Conservation (phyloP, 1,284 basidiomycete genomes). For the Veloboletus limbatus region DNA sequence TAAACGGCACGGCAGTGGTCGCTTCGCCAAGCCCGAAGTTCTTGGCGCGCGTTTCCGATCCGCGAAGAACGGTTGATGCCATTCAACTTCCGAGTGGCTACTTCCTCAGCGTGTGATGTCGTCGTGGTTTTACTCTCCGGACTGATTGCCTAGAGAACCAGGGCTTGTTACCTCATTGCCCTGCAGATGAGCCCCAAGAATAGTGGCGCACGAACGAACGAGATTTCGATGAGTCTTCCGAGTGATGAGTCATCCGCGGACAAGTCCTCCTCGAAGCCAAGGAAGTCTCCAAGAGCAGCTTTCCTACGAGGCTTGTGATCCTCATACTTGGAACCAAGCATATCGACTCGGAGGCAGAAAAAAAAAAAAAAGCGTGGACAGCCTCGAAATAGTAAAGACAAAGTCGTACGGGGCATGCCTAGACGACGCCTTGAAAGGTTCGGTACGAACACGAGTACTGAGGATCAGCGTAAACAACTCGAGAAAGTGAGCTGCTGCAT, state of each 20-base stretch:
- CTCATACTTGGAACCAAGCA: slow-evolving; percentile 5
- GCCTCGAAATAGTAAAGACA: slow-evolving; percentile 10
- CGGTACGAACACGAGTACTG: slow-evolving; percentile 2
- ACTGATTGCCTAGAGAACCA: slow-evolving; percentile 2
- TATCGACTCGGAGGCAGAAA: neutral
- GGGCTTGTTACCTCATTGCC: slow-evolving; percentile 10
- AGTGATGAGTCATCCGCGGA: slow-evolving; percentile 13
- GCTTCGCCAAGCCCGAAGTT: slow-evolving; percentile 5
- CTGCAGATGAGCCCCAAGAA: neutral
- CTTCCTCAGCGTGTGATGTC: slow-evolving; percentile 1
- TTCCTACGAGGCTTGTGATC: slow-evolving; percentile 10
- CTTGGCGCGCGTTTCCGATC: slow-evolving; percentile 27
- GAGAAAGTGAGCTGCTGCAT: slow-evolving; percentile 7
- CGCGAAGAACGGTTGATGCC: slow-evolving; percentile 7
- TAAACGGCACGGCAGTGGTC: neutral
- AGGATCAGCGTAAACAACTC: slow-evolving; percentile 10
- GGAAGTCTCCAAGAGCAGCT: no score
- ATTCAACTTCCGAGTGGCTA: neutral
- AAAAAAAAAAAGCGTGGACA: no score
- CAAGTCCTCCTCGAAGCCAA: neutral
- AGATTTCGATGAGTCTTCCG: neutral
- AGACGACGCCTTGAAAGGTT: neutral
- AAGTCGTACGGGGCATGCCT: neutral
- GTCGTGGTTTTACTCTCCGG: neutral
- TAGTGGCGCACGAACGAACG: neutral